Base-by-base conservation (phyloP, 768 basidiomycete genomes). In the Pluteus cervinus region DNA sequence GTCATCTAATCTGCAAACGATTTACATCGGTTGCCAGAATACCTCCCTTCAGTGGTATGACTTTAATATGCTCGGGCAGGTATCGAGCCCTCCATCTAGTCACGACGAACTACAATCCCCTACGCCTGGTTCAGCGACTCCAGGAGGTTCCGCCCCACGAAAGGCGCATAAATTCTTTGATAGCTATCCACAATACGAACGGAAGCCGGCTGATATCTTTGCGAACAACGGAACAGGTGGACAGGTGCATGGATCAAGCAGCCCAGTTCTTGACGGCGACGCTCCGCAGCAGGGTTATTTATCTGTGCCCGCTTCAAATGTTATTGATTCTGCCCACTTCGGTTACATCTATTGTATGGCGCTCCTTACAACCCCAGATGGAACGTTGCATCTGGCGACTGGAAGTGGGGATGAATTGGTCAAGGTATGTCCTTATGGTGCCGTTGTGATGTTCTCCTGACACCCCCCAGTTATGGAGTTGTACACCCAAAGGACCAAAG, bases 331-430 rank as follows among this genome's bases (percentile, higher is more conserved):
- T 1, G 94, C 92, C 3, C 94, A 98, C 58, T 93, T 80, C 54
- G 94, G 94, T 7, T 98, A 98, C 52, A 73, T 97, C 9, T 93
- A 94, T 54, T 89, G 85, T 49, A 80, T 91, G 78, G 52, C 60
- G 5, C 49, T 67, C 17, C 40, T 71, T 6, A 50, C 60, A 36
- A 31, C 46, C 20, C 49, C 48, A 3, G 43, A 49, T 24, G 54
- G 53, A 9, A 51, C 51, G 1, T 52, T 55, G 12, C 72, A 77
- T 38, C 70, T 96, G 10, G 74, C 85, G 9, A 90, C 88, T 10
- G 91, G 91, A 10, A 85, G 89, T 42, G 94, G 94, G 0, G 94
- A 98, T 45, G 89, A 91, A 52, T 76, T 75, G 4, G 79, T 97
- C 50, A 96, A 94, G 66, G 85, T 87, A 21, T 8, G 53, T 34